Base-by-base conservation (phyloP, 257 asterid species). In the Fraxinus excelsior region DNA sequence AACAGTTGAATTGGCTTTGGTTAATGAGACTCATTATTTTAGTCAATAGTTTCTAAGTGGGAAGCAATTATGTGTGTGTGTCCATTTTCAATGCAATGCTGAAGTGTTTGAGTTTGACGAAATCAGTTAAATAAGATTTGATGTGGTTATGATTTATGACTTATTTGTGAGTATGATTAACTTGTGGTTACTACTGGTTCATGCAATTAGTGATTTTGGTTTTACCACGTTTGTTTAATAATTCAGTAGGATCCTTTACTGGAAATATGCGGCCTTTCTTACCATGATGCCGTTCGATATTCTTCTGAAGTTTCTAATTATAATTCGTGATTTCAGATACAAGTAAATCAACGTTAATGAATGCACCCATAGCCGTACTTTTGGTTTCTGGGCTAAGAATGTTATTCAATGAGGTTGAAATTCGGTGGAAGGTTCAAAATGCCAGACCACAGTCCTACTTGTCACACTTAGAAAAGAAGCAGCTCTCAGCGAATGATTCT, bases 281-380 rank as follows among this genome's bases (percentile, higher is more conserved):
- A 29, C 32, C 35, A 12, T 32, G 35, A 51, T 56, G 38, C 28
- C 42, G 25, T 42, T 75, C 46, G 23, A 53, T 53, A 28, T 40
- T 77, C 58, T 26, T 3, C 26, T 14, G 5, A 19, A 23, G 28
- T 76, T 73, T 34, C 42, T 68, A 26, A 76, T 70, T 78, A n/a
- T 40, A 66, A 58, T 58, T 82, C 56, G 80, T 64, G 31, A 13
- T 79, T 85, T 85, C 94, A 94, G 98, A 92, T 74, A 90, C 98
- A 40, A 92, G 98, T 86, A 94, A 92, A 85, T 94, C 94, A 25
- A 92, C 92, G 96, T 83, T 95, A 85, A 87, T 90, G 96, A 94
- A 94, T 81, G 40, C 89, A 74, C 97, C 98, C 18, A 84, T 94
- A 76, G 96, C 96, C 11, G 25, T 92, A 53, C 91, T 94, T 71